Conservation (phyloP, 345 rosid species). For the Physaria fendleri region DNA sequence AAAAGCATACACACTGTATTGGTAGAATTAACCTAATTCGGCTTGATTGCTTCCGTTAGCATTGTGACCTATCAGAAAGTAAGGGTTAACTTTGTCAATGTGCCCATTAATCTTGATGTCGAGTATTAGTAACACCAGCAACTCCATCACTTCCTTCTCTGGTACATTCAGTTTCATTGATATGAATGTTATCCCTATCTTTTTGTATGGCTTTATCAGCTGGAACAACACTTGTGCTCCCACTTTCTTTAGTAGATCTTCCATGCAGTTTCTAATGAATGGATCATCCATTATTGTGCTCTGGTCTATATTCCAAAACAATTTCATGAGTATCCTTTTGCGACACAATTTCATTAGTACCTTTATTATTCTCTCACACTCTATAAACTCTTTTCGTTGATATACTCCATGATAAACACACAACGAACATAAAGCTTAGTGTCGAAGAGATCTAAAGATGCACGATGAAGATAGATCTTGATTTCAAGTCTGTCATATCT, state of each 20-base stretch:
- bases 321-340: background rate
- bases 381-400: conserved; percentile 92
- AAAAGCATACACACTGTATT: no score
- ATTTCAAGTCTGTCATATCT: no score
- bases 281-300: conserved; percentile 98
- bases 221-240: conserved; percentile 96
- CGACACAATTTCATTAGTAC: conserved; percentile 30
- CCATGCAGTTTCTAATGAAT: conserved; percentile 90
- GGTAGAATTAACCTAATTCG: no score
- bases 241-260: conserved; percentile 94
- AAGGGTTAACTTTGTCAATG: conserved; percentile 91
- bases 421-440: no score
- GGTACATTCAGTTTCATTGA: conserved; percentile 95
- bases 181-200: conserved; percentile 87
- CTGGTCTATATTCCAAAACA: conserved; percentile 46
- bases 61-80: conserved; percentile 88
- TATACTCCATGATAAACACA: no score
- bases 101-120: conserved; percentile 94
- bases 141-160: conserved; percentile 87
- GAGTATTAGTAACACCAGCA: conserved; percentile 78
- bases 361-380: conserved; percentile 97
- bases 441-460: no score
- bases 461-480: no score
- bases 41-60: conserved; percentile 92
- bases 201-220: conserved; percentile 95